Evolutionary conservation across 805 yeast genomes (phyloP), one percentile per base, ranked within the genome.

Genomic region (Monosporozyma servazzii): DNA sequence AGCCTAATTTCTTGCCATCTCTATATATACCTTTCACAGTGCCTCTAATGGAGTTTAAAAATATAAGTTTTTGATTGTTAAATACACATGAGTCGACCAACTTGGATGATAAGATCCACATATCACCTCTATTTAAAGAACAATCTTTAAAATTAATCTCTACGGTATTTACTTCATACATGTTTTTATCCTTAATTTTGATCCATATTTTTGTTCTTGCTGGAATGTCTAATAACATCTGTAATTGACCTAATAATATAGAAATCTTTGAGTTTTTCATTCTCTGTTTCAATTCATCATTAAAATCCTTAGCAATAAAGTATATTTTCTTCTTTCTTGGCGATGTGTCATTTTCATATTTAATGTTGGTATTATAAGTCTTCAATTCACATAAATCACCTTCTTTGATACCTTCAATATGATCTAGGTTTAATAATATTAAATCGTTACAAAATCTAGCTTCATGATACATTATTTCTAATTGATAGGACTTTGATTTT

Each of bases 101-200:
- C 18, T 74, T 61, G 1, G 86, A 74, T 0, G 95, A 80, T 13
- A 91, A 70, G 25, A 78, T 74, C 96, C 98, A 93, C 89, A 90
- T 91, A 59, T 88, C 93, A 54, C 95, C 96, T 57, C 99, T 72
- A 3, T 96, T 80, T 15, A 93, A 69, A 56, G 85, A 80, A 20
- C 88, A 74, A 60, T 93, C 97, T 59, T 82, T 87, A 49, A 88
- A 77, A 62, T 81, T 81, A 5, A 93, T 69, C 61, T 93, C 98
- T 3, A 90, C 78, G 2, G 88, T 76, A 59, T 93, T 96, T 1
- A 90, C 85, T 54, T 80, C 84, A n/a, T 78, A 83, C 1, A 73
- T 66, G 7, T 70, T 67, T 43, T 72, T 71, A 18, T 66, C 69
- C 67, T 65, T 75, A 47, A 69, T 71, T 58, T 73, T 72, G 3